Base-by-base conservation (phyloP, 202 grass and related monocot genomes). In the Brachypodium distachyon region DNA sequence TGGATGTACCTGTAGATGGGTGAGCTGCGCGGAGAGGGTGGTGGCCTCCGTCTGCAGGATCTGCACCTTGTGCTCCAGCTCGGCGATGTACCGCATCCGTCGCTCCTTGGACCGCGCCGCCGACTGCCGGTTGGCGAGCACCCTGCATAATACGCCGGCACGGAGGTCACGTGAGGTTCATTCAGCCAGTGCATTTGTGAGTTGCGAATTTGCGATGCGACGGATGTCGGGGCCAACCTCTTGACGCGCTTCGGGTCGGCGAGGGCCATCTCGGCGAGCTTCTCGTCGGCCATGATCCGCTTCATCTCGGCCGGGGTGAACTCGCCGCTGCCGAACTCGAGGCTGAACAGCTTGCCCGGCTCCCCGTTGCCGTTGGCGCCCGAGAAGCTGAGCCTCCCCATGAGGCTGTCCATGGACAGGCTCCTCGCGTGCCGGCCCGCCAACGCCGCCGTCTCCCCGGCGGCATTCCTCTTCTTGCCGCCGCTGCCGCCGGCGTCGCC, bases 101-200 rank as follows among this genome's bases (percentile, higher is more conserved):
- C 96, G 70, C 86, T 99, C 96, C 81, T 99, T 99, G 11, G 96
- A 99, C 71, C 96, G 83, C 44, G 96, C 96, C 55, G 96, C 96
- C 25, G 96, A 99, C 33, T 99, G 96, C 75, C 96, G 54, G 48
- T 99, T 99, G 6, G 96, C 96, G 43, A 99, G 87, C 63, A 99
- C 89, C 89, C 96, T 99, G 70, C n/a, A n/a, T n/a, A n/a, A n/a
- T n/a, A n/a, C 7, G 59, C 0, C 11, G 12, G 26, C 38, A 52
- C 26, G 34, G 70, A 78, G 17, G 40, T 28, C 73, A 72, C 18
- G 57, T 9, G 39, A n/a, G n/a, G n/a, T n/a, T 17, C 1, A 37
- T 18, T 64, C 47, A 69, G 12, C 55, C 0, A 46, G 23, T 17
- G 8, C 49, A 39, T 58, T 81, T 64, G 41, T 5, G 64, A 23